These are phyloP conservation scores for Trichosporon faecale DNA, from an alignment of 1,284 basidiomycete genomes.

Conservation along the genomic window DNA sequence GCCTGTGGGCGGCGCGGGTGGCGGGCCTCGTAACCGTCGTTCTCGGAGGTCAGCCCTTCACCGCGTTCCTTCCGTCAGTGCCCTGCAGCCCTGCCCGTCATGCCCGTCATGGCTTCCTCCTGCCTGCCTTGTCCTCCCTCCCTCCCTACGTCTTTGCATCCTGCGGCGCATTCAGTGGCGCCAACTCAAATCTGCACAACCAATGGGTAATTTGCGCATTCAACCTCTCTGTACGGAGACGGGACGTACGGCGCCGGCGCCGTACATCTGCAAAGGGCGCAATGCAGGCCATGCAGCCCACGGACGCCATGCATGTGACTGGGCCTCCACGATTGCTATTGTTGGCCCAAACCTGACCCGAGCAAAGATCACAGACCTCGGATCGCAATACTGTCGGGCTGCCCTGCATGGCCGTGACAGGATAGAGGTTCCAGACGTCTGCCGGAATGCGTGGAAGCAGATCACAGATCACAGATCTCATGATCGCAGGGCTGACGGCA, in stretches of 20 bases:
- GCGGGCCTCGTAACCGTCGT: background rate
- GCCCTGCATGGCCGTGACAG: too few species aligned
- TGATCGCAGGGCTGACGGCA: background rate
- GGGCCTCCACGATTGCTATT: background rate
- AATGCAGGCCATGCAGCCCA: too few species aligned
- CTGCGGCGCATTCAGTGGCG: background rate
- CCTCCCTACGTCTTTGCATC: too few species aligned
- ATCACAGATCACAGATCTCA: too few species aligned
- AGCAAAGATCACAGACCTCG: too few species aligned
- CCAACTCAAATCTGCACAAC: background rate
- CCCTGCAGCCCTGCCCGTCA: background rate
- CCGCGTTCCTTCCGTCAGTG: background rate
- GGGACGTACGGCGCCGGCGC: background rate
- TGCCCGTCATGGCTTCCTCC: background rate
- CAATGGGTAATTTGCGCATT: background rate
- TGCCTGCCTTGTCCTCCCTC: background rate
- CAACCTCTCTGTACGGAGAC: background rate
- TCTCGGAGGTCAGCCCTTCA: background rate
- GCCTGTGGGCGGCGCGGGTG: background rate
- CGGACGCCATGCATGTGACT: background rate
- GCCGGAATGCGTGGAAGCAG: background rate
- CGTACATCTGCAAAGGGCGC: too few species aligned
- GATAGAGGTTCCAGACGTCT: background rate
- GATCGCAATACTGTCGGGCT: too few species aligned
- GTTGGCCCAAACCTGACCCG: background rate